Conservation (phyloP, 306 rosid genomes). For the Trifolium subterraneum region DNA sequence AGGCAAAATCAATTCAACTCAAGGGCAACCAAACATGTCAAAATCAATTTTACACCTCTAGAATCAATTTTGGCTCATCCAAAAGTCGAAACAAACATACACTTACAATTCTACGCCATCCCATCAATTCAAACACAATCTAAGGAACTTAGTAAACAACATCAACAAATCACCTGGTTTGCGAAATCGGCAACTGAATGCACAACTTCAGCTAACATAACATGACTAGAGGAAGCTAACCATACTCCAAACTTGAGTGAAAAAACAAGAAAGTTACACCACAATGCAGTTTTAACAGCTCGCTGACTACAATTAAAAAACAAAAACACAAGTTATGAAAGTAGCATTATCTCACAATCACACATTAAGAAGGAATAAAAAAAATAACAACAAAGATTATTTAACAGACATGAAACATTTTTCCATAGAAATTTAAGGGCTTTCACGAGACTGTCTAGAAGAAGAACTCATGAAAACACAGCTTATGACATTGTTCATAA, state of each 20-base stretch:
- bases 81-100: too few relatives aligned
- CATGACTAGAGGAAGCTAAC: constrained; percentile 87
- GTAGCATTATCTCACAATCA: constrained; percentile 1
- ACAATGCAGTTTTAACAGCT: constrained; percentile 91
- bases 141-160: constrained; percentile 1
- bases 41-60: too few relatives aligned
- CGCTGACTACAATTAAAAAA: constrained; percentile 65
- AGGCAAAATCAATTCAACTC: too few relatives aligned
- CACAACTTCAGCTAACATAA: constrained; percentile 89
- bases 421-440: neutral
- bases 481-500: too few relatives aligned
- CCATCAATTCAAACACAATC: neutral
- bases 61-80: too few relatives aligned
- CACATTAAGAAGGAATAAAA: neutral
- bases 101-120: constrained; percentile 2
- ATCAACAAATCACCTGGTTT: constrained; percentile 67
- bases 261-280: constrained; percentile 98
- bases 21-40: too few relatives aligned
- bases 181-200: constrained; percentile 95
- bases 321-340: neutral
- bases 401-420: neutral
- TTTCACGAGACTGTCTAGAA: too few relatives aligned
- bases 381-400: constrained; percentile 5
- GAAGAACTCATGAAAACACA: too few relatives aligned
- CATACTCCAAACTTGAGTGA: constrained; percentile 97